Base-by-base conservation (phyloP, 2,329 filamentous ascomycete species). In the Monosporascus sp. region DNA sequence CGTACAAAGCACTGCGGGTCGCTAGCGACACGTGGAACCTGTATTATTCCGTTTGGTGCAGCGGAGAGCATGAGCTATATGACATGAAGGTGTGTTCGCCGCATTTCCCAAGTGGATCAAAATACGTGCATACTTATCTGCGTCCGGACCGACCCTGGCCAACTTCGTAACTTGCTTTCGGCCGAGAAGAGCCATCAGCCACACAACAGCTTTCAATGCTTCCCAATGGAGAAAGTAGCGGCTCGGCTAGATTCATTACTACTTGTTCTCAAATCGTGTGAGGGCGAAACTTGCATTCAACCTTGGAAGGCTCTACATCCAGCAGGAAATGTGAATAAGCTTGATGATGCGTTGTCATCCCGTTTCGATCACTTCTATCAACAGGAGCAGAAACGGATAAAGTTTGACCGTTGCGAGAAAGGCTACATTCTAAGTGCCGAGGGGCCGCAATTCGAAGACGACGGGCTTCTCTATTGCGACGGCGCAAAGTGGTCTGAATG, bases 31-130 rank as follows among this genome's bases (percentile, higher is more conserved):
- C 65, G 3, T 82, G 80, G 56, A 78, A 72, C 52, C 59, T 81
- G 2, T 76, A 78, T 55, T 83, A 83, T 59, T 77, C 82, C 0
- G 82, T 87, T 0, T 89, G 84, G 84, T 89, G 85, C 61, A 86
- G 70, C 15, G 82, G 82, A 47, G 84, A 87, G 62, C 79, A 82
- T 51, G 84, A 88, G 63, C 74, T 86, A 2, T 89, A 87, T 62
- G 76, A 88, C 54, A 60, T 85, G 38, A 78, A 72, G 60, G 81
- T 80, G 64, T 52, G 70, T 27, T 18, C 9, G 18, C 27, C 48
- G 38, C 6, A 41, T 18, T 18, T 18, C 38, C 17, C 17, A n/a
- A 41, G 17, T 14, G 18, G 38, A 41, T 41, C 8, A 18, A 34
- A 34, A 34, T 34, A 34, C 31, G 31, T 34, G 31, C 31, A 4